Evolutionary conservation across 805 yeast genomes (phyloP), one percentile per base, ranked within the genome.

Genomic region (Ogataea salicorniae): DNA sequence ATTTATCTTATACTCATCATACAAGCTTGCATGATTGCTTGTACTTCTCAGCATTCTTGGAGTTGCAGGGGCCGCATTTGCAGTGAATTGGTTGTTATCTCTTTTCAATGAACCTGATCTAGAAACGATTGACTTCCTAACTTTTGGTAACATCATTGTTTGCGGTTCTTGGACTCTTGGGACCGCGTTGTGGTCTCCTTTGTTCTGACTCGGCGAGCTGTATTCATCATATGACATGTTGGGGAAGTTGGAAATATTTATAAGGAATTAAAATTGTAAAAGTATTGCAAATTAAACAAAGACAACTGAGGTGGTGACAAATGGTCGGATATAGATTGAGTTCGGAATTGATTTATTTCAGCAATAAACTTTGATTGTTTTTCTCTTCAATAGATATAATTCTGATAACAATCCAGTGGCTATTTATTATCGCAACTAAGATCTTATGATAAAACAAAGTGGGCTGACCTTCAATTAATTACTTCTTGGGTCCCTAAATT

Each of bases 41-140:
- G 77, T 76, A 56, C 78, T 79, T 55, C 85, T 71, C 42, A 82
- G 65, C 87, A 83, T 83, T 55, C 87, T 67, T 8, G 87, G 86
- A 1, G 88, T 82, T 2, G 87, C 87, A 2, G 85, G 86, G 15
- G 66, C 72, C 4, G 73, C 76, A 45, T 67, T 68, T 29, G 64
- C 53, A 26, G 52, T 33, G 39, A 34, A 41, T 15, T 42, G 39
- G 38, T 35, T 37, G 13, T 45, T 37, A 15, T 54, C 58, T 29
- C 43, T 45, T 37, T 55, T 54, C 16, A 50, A 16, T n/a, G 63
- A 54, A 16, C 47, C 49, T 14, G 62, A 54, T 43, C 60, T 49
- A 14, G 62, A 54, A 11, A 49, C 42, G 37, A 42, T 42, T 37
- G 48, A 46, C 18, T 52, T 58, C 42, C 66, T 49, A 16, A 59